These are phyloP conservation scores for Podila epicladia DNA, from an alignment of 192 early-diverging fungal species.

Conservation along the genomic window DNA sequence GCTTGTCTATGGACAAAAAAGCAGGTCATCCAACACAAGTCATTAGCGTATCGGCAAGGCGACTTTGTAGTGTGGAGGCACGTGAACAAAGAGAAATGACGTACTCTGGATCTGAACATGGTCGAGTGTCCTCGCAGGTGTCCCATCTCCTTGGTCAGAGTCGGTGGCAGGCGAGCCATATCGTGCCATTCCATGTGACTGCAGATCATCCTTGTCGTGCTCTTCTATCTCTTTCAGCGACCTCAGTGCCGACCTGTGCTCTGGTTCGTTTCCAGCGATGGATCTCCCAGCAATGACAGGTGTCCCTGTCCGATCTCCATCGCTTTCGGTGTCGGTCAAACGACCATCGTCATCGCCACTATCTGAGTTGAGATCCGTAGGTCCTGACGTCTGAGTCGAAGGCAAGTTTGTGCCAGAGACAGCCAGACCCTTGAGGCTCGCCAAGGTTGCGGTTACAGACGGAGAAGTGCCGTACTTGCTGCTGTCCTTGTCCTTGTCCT, in stretches of 20 bases:
- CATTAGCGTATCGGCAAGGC: background rate
- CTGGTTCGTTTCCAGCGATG: background rate
- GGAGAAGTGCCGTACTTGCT: background rate
- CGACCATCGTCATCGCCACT: slow-evolving; percentile 37
- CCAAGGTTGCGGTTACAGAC: background rate
- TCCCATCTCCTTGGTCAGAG: slow-evolving; percentile 12
- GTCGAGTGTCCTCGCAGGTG: slow-evolving; percentile 17
- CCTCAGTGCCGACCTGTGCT: slow-evolving; percentile 10
- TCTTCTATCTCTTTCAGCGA: slow-evolving; percentile 40
- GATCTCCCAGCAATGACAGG: slow-evolving; percentile 27
- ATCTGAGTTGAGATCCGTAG: slow-evolving; percentile 9
- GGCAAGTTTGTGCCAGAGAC: background rate
- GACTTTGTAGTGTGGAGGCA: background rate
- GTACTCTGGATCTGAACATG: slow-evolving; percentile 28
- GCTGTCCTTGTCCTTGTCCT: too few species aligned
- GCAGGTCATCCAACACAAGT: too few species aligned
- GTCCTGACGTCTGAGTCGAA: background rate
- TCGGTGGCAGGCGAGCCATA: slow-evolving; percentile 12
- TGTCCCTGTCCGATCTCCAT: slow-evolving; percentile 18
- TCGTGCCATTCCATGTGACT: slow-evolving; percentile 11
- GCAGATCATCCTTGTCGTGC: slow-evolving; percentile 28
- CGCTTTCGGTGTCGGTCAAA: slow-evolving; percentile 38
- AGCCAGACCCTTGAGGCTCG: background rate
- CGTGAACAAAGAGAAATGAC: background rate
- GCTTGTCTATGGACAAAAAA: slow-evolving; percentile 11